A percentile compares a stretch with the other conserved stretches of the same genome.
phyloP scores from a whole-genome alignment of 306 rosid genomes.

The Trichosanthes truncata region DNA sequence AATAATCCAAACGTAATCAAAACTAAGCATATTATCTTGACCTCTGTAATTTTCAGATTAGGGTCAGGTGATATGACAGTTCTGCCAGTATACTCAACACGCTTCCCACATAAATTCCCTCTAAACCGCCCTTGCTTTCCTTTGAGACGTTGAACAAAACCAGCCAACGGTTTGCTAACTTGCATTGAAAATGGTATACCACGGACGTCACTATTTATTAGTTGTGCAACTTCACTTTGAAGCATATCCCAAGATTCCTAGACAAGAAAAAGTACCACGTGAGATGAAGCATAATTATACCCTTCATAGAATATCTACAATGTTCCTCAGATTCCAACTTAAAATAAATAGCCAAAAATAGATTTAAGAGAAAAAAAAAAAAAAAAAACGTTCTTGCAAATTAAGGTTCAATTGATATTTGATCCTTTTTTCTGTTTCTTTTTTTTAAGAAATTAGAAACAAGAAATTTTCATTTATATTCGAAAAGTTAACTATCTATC shows the following conservation, averaged over 20 bases:
- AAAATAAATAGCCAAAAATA: background rate
- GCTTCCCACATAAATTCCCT: constrained; percentile 87
- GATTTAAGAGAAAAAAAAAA: background rate
- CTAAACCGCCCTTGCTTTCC: constrained; percentile 96
- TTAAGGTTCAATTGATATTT: background rate
- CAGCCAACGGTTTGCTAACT: constrained; percentile 38
- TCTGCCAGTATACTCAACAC: constrained; percentile 89
- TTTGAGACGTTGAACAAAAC: constrained; percentile 85
- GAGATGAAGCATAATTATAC: background rate
- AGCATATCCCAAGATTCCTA: constrained; percentile 58
- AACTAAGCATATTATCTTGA: constrained; percentile 15
- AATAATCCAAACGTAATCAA: constrained; percentile 6
- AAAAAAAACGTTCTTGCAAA: background rate
- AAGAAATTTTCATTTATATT: background rate
- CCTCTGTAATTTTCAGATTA: constrained; percentile 90
- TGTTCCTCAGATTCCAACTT: background rate
- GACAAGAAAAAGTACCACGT: constrained; percentile 7
- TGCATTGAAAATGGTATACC: constrained; percentile 40
- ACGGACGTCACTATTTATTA: constrained; percentile 77
- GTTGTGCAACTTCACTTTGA: constrained; percentile 72
- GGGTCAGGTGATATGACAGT: constrained; percentile 98
- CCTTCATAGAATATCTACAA: background rate
- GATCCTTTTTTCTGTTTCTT: background rate
- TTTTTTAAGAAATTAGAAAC: background rate
- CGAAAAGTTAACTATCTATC: background rate